Evolutionary conservation across 2,329 filamentous ascomycete genomes (phyloP).

Genomic region (Pseudopithomyces chartarum): DNA sequence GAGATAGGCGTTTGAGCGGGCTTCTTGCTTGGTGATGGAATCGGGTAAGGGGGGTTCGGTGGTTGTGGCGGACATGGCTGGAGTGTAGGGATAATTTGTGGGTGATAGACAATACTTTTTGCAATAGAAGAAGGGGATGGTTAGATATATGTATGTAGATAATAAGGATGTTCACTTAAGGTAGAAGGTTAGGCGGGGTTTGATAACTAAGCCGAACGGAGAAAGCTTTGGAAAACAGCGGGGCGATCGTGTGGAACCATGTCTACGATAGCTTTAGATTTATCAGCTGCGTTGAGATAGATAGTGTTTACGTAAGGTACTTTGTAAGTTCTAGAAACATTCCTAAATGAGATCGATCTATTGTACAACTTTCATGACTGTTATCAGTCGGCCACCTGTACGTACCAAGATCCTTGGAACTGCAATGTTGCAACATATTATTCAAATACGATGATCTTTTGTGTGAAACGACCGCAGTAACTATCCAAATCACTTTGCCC

Average conservation of each 20-base stretch:
- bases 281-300: background rate
- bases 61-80: constrained; percentile 1
- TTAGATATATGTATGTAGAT: too few species aligned
- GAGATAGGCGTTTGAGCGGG: constrained; percentile 42
- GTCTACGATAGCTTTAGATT: background rate
- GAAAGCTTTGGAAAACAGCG: constrained; percentile 1
- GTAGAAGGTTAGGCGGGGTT: background rate
- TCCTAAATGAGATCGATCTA: too few species aligned
- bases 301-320: background rate
- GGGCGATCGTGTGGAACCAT: background rate
- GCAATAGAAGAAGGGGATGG: background rate
- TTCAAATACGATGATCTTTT: background rate
- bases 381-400: too few species aligned
- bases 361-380: too few species aligned
- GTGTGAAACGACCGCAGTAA: background rate
- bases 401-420: background rate
- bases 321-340: background rate
- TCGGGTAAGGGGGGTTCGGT: background rate
- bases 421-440: too few species aligned
- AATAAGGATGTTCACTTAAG: background rate
- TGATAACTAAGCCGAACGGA: background rate
- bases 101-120: too few species aligned
- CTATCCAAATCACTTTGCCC: background rate
- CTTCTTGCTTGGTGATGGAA: constrained; percentile 29
- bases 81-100: background rate